These are phyloP conservation scores for Coriolopsis trogii DNA, from an alignment of 1,284 basidiomycete species.

Conservation along the genomic window DNA sequence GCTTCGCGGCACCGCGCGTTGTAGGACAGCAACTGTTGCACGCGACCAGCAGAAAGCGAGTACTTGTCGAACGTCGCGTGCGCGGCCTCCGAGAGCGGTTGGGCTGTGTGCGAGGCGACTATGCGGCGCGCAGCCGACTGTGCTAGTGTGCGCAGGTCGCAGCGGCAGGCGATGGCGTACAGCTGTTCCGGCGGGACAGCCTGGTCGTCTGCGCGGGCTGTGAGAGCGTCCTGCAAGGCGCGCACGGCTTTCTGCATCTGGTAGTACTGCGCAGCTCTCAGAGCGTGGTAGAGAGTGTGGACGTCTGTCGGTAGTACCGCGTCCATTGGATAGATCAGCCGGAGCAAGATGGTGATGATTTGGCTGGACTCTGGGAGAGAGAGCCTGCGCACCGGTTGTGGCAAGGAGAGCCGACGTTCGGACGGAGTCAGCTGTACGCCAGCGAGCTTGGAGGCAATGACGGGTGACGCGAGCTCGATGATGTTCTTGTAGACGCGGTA, in stretches of 20 bases:
- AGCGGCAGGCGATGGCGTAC: constrained; percentile 1
- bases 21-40: not conserved
- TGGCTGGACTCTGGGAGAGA: constrained; percentile 1
- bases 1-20: not conserved
- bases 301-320: not conserved
- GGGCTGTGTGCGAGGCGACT: not conserved
- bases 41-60: not conserved
- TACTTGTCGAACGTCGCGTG: not conserved
- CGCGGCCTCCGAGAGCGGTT: not conserved
- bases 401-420: not conserved
- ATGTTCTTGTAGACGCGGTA: constrained; percentile 47
- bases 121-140: not conserved
- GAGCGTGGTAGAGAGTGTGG: not conserved
- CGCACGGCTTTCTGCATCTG: constrained; percentile 4
- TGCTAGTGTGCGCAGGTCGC: not conserved
- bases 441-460: constrained; percentile 5
- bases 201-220: not conserved
- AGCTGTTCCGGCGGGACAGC: not conserved
- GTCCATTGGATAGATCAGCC: not conserved
- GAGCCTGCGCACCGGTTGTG: not conserved
- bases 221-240: not conserved
- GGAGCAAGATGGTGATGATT: not conserved
- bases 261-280: not conserved
- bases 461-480: constrained; percentile 45
- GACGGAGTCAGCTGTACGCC: not conserved